Percentiles rank a stretch among this genome's conserved stretches.
These are phyloP conservation scores for Cornus controversa DNA, from an alignment of 148 eudicot species.

Conservation along the genomic window DNA sequence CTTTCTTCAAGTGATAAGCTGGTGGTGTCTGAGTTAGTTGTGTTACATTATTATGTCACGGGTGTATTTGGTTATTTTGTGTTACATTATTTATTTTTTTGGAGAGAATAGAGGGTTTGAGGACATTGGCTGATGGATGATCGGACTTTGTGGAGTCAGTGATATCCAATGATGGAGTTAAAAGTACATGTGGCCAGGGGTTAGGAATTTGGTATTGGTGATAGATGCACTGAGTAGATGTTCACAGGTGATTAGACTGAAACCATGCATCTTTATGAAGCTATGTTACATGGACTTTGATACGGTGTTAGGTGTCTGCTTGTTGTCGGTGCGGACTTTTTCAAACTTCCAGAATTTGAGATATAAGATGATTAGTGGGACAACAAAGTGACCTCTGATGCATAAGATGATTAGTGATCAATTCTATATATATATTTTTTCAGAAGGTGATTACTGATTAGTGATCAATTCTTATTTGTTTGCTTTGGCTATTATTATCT, in stretches of 20 bases:
- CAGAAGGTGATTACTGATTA: too few species aligned
- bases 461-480: too few species aligned
- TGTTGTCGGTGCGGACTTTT: background rate
- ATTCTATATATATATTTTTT: too few species aligned
- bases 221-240: background rate
- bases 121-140: background rate
- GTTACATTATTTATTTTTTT: background rate
- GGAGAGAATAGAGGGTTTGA: background rate
- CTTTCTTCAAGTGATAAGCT: background rate
- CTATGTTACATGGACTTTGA: background rate
- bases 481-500: too few species aligned
- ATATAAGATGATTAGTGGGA: too few species aligned
- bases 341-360: background rate
- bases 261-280: background rate
- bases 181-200: background rate
- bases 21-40: background rate
- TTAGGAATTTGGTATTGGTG: background rate
- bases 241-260: background rate
- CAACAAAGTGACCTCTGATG: background rate
- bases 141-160: background rate
- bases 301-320: too few species aligned
- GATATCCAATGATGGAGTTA: background rate
- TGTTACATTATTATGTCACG: too few species aligned
- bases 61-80: background rate
- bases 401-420: background rate